Percentiles rank a stretch among this genome's conserved stretches.
These are phyloP conservation scores for Byssochlamys sp. DNA, from an alignment of 2,329 filamentous ascomycete genomes.

Conservation along the genomic window DNA sequence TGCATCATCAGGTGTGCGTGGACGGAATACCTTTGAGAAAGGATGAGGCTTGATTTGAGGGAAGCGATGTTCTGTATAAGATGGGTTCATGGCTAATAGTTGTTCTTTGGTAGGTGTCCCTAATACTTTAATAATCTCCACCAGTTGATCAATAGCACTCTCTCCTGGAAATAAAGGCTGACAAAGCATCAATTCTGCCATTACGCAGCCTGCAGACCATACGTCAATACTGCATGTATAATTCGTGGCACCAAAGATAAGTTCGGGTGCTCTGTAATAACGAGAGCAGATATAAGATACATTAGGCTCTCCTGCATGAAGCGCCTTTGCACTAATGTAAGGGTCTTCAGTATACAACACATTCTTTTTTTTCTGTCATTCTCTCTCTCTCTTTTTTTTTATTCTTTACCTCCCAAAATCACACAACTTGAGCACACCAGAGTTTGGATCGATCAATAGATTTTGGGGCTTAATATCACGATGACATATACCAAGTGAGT, in stretches of 20 bases:
- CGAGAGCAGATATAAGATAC: constrained; percentile 99
- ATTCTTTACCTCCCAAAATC: too few species aligned
- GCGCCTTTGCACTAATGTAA: constrained; percentile 93
- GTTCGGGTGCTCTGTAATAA: constrained; percentile 93
- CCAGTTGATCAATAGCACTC: constrained; percentile 94
- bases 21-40: constrained; percentile 96
- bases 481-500: constrained; percentile 98
- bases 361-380: too few species aligned
- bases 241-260: constrained; percentile 98
- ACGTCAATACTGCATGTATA: constrained; percentile 77
- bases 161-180: constrained; percentile 96
- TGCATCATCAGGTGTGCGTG: constrained; percentile 81
- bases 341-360: too few species aligned
- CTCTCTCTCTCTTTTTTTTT: too few species aligned
- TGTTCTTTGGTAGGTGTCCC: constrained; percentile 98
- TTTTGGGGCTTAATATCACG: constrained; percentile 99
- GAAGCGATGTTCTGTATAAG: constrained; percentile 99
- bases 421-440: constrained; percentile 89
- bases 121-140: constrained; percentile 98
- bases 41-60: constrained; percentile 99
- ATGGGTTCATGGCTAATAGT: constrained; percentile 99
- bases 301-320: constrained; percentile 97
- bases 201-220: constrained; percentile 98
- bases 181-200: constrained; percentile 97
- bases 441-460: constrained; percentile 80